Base-by-base conservation (phyloP, 495 filamentous ascomycete genomes). In the Friedmanniomyces endolithicus region DNA sequence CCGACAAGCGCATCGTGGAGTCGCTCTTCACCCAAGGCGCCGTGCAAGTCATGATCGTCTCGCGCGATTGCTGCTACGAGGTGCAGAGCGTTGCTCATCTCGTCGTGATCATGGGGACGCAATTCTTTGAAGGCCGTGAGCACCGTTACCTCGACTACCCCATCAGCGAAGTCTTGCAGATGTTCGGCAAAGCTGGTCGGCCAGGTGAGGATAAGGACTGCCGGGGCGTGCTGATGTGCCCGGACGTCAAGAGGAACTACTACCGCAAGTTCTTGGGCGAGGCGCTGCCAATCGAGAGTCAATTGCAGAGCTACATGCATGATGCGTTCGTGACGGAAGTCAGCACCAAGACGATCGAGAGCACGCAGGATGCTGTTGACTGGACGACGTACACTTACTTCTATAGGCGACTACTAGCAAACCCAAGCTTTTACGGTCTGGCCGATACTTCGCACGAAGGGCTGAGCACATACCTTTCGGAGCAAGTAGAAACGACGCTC, bases 261-360 rank as follows among this genome's bases (percentile, higher is more conserved):
- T 97, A 97, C 78, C 89, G 89, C 71, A 97, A 97, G 70, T 99
- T 99, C 76, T 73, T 99, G 56, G 90, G 92, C 65, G 92, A 99
- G 65, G 94, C 92, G 1, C 74, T 97, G 34, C 92, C 92, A 6
- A 86, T 99, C 19, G 92, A 99, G 71, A 94, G 87, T 61, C 88
- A 95, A 65, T 76, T 99, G 34, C 87, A 94, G 62, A 77, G 82
- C 22, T 95, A 88, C 64, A 74, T 99, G 49, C 89, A 90, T 58
- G 92, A 99, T 71, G 89, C 89, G 1, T 97, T 99, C 63, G 90
- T 97, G 6, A 87, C 92, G 0, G 94, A 99, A 67, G 86, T 95
- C 61, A 95, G 88, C 72, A 94, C 88, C 9, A 86, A 85, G 71
- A 90, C 87, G 61, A 89, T 99, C 54, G 79, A 83, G 53, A 95